A percentile compares a stretch with the other conserved stretches of the same genome.
phyloP scores from a whole-genome alignment of 306 rosid genomes.

The Cucumis hystrix region DNA sequence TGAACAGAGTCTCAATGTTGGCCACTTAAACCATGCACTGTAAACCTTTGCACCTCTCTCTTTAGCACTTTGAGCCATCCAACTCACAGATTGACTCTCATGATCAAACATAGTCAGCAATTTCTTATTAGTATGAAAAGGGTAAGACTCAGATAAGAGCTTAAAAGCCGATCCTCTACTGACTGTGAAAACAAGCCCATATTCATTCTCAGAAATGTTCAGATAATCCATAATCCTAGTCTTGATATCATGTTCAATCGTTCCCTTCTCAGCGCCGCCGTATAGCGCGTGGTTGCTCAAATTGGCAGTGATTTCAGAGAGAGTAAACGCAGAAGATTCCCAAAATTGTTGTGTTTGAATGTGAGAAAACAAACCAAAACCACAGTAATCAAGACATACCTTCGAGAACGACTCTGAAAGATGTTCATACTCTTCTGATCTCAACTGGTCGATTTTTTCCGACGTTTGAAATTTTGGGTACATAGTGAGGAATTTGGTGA shows the following conservation, averaged over 20 bases:
- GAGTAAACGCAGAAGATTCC: conserved; percentile 87
- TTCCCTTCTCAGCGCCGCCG: conserved; percentile 85
- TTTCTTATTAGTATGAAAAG: conserved; percentile 76
- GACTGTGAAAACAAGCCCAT: conserved; percentile 94
- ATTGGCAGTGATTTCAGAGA: conserved; percentile 90
- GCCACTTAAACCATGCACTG: conserved; percentile 97
- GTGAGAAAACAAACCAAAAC: conserved; percentile 78
- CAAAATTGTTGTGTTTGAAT: conserved; percentile 72
- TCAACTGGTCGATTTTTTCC: conserved; percentile 72
- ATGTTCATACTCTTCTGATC: conserved; percentile 72
- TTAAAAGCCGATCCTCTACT: conserved; percentile 97
- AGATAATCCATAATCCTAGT: conserved; percentile 77
- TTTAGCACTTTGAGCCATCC: conserved; percentile 97
- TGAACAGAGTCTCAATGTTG: conserved; percentile 87
- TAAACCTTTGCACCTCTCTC: conserved; percentile 82
- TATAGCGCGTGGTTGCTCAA: conserved; percentile 88
- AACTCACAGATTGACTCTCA: conserved; percentile 92
- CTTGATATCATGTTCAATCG: conserved; percentile 74
- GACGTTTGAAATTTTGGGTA: conserved; percentile 78
- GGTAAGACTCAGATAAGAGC: conserved; percentile 85
- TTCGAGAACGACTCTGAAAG: conserved; percentile 46
- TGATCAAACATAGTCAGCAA: conserved; percentile 97
- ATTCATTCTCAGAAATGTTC: conserved; percentile 85
- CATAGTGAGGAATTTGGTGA: conserved; percentile 84
- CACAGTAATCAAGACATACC: conserved; percentile 99